Base-by-base conservation (phyloP, 2,329 filamentous ascomycete genomes). In the Paecilomyces fulvus region DNA sequence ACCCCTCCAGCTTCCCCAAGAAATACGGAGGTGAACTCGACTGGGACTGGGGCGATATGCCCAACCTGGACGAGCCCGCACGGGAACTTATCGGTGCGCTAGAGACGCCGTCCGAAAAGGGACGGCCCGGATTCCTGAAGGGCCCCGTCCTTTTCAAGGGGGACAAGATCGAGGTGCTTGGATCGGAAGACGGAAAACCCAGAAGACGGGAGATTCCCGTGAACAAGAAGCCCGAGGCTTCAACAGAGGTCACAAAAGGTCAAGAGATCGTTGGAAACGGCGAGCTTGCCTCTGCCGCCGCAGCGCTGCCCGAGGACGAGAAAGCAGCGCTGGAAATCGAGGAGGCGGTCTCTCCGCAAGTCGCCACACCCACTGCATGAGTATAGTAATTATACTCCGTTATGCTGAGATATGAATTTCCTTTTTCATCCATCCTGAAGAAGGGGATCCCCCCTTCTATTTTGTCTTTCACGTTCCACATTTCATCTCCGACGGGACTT, bases 1-100 rank as follows among this genome's bases (percentile, higher is more conserved):
- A 95, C 54, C 79, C 83, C 0, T 80, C 83, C 54, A 89, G 92
- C 72, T 92, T 97, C 60, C 92, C 92, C 17, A 91, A 89, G 71
- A 84, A 87, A 70, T 97, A 96, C 69, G 92, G 92, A 58, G 92
- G 92, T 49, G 82, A 90, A 61, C 81, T 96, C 8, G 87, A 95
- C 23, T 96, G 88, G 76, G 75, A 81, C 52, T 96, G 88, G 75
- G 90, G 90, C 55, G 83, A 89, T 59, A 77, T 86, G 72, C 86
- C 88, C 6, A 81, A 83, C 53, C 74, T 92, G n/a, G 92, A 96
- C 63, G 72, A 72, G 30, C 64, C 70, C 5, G 68, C 73, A 3
- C 70, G 66, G 4, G 65, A 70, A 21, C 53, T 73, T 7, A 61
- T 72, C 25, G 63, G 69, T 10, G 63, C 57, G 12, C 54, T 75